These are phyloP conservation scores for Phytophthora idaei DNA, from an alignment of 352 stramenopile species.

Conservation along the genomic window DNA sequence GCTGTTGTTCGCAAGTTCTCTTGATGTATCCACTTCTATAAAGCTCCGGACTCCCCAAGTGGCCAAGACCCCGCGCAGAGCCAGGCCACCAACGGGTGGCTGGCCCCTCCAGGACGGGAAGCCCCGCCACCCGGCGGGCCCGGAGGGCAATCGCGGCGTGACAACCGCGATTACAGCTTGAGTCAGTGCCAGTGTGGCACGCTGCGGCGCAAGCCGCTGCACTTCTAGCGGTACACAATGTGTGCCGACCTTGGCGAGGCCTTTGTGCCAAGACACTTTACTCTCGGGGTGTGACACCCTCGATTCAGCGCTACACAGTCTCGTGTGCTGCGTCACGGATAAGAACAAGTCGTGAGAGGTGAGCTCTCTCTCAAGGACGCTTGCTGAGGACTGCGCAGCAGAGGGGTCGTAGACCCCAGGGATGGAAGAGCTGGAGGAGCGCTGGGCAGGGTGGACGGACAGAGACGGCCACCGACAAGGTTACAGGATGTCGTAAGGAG, in stretches of 20 bases:
- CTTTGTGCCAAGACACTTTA: background rate
- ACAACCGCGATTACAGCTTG: background rate
- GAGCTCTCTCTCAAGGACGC: background rate
- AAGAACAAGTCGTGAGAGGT: background rate
- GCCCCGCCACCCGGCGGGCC: background rate
- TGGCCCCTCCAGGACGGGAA: background rate
- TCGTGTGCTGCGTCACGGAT: background rate
- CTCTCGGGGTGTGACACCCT: background rate
- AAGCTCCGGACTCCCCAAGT: background rate
- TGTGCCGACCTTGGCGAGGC: background rate
- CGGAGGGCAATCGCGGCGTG: background rate
- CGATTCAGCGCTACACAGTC: background rate
- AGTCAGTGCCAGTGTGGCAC: background rate
- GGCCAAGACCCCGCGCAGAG: background rate
- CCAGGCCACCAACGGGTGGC: background rate
- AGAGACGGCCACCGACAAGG: background rate
- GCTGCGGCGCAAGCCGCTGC: background rate
- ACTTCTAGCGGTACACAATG: background rate
- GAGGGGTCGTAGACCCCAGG: background rate
- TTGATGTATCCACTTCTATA: no score
- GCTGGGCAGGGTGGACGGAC: background rate
- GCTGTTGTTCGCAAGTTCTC: no score
- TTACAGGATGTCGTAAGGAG: background rate
- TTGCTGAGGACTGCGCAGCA: background rate
- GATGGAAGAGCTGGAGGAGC: background rate